Conservation (phyloP, 805 yeast genomes). For the Torulaspora delbrueckii region DNA sequence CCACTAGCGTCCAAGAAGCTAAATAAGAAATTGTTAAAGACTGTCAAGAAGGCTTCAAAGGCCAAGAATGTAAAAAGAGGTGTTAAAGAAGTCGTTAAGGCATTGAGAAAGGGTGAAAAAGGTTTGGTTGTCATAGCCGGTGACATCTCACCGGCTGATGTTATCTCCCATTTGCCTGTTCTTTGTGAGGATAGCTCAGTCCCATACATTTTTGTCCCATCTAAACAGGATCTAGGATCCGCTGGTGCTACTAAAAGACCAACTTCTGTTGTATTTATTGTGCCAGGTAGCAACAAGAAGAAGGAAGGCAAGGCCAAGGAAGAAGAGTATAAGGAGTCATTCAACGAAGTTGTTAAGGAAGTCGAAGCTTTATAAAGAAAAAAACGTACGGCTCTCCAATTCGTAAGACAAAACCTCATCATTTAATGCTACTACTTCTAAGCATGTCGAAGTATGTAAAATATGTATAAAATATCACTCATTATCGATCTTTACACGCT, state of each 20-base stretch:
- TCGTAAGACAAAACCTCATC: not conserved
- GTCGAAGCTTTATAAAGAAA: constrained; percentile 40
- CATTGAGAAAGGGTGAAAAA: constrained; percentile 95
- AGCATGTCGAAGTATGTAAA: constrained; percentile 11
- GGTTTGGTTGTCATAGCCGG: constrained; percentile 96
- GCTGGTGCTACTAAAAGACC: constrained; percentile 99
- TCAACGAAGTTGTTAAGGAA: constrained; percentile 92
- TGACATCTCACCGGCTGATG: constrained; percentile 96
- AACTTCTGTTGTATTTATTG: constrained; percentile 94
- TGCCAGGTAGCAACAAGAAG: constrained; percentile 90
- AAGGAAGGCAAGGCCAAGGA: constrained; percentile 64
- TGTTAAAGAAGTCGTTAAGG: constrained; percentile 97
- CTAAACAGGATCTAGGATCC: constrained; percentile 96
- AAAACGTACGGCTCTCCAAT: not conserved
- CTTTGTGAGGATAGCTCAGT: constrained; percentile 91
- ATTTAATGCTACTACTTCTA: not conserved
- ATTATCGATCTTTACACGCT: not conserved
- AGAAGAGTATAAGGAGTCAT: constrained; percentile 86
- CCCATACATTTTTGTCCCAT: constrained; percentile 90
- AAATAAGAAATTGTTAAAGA: constrained; percentile 90
- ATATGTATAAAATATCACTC: constrained; percentile 8
- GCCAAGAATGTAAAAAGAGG: constrained; percentile 98
- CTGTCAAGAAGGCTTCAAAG: constrained; percentile 96
- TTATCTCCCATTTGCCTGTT: constrained; percentile 94
- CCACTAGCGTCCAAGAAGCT: constrained; percentile 95